These are phyloP conservation scores for Vairimorpha necatrix DNA, from an alignment of 371 early-diverging fungal species.

Conservation along the genomic window DNA sequence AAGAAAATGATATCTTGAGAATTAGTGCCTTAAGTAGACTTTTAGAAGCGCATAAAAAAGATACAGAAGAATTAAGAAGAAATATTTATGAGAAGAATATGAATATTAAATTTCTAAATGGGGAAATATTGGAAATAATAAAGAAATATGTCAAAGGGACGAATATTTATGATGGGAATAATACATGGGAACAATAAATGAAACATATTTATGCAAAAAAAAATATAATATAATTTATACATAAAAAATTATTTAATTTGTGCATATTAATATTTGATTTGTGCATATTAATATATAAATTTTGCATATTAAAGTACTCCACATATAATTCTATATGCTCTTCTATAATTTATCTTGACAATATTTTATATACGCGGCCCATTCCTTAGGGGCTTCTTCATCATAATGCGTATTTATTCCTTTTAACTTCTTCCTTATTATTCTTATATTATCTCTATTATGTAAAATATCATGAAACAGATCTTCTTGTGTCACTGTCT, in stretches of 20 bases:
- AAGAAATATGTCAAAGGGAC: background rate
- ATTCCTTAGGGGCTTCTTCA: background rate
- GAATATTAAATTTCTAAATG: slow-evolving; percentile 10
- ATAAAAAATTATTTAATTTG: background rate
- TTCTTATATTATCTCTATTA: slow-evolving; percentile 4
- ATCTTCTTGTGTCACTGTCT: background rate
- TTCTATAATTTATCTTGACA: background rate
- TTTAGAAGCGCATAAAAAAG: slow-evolving; percentile 3
- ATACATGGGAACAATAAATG: slow-evolving; percentile 35
- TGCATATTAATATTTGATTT: background rate
- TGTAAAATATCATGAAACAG: background rate
- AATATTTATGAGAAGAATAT: slow-evolving; percentile 4
- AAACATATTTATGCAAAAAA: background rate
- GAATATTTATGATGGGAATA: background rate
- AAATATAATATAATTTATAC: background rate
- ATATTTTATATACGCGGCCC: background rate
- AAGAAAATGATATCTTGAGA: background rate
- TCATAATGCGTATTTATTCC: background rate
- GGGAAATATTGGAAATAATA: slow-evolving; percentile 14
- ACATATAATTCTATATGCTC: background rate
- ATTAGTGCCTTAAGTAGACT: background rate
- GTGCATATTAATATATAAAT: too few species aligned
- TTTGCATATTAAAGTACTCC: too few species aligned
- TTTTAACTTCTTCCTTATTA: background rate
- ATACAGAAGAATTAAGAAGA: slow-evolving; percentile 3